Evolutionary conservation across 176 grass and related monocot species (phyloP).

Genomic region (Aegilops bicornis): DNA sequence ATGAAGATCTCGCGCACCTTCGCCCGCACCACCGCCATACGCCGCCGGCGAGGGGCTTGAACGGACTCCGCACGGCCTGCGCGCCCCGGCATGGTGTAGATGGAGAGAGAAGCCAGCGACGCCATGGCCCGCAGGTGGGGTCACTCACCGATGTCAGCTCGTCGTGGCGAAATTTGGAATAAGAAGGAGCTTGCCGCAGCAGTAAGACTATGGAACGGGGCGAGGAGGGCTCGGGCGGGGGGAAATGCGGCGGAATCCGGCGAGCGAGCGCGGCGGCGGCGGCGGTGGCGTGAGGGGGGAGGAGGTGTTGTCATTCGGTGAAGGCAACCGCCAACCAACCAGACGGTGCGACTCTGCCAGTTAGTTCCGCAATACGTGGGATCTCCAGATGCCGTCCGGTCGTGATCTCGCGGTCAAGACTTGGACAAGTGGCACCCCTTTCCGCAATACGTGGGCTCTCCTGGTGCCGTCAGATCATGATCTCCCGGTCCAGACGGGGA

Average conservation of each 20-base stretch:
- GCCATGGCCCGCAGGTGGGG: slow-evolving; percentile 30
- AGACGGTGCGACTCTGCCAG: neutral
- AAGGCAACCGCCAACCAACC: slow-evolving; percentile 6
- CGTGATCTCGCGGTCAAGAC: neutral
- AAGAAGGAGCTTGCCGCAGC: neutral
- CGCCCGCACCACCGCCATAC: slow-evolving; percentile 48
- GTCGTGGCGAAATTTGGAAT: neutral
- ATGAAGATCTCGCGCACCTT: slow-evolving; percentile 98
- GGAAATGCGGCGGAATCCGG: neutral
- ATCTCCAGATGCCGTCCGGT: neutral
- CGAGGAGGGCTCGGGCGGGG: neutral
- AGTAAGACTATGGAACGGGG: neutral
- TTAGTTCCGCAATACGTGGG: neutral
- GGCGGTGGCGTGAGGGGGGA: neutral
- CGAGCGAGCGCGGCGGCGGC: slow-evolving; percentile 20
- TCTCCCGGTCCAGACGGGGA: neutral
- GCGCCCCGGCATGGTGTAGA: slow-evolving; percentile 21
- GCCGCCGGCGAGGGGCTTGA: neutral
- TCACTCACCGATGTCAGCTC: neutral
- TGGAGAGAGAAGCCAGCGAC: slow-evolving; percentile 14
- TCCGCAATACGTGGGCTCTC: neutral
- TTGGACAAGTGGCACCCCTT: neutral
- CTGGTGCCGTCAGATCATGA: neutral
- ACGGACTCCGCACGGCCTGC: neutral
- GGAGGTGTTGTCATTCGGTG: slow-evolving; percentile 20